phyloP scores from a whole-genome alignment of 2,329 filamentous ascomycete genomes.

The Ophiostoma perfectum region DNA sequence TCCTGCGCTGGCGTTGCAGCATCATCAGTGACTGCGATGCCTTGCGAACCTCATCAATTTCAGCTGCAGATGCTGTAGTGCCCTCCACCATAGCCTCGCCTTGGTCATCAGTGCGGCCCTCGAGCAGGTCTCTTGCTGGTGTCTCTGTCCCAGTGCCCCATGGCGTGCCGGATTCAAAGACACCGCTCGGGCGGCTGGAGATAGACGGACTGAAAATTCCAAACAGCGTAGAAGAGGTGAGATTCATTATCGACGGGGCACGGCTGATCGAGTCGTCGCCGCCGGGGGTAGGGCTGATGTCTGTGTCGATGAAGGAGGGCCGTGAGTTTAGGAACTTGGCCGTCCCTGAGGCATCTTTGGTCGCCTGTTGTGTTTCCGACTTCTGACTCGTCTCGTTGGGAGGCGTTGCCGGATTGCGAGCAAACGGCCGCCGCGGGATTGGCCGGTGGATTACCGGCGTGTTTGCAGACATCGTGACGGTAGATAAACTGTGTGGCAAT shows the following conservation, averaged over 20 bases:
- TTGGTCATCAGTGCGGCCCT: not conserved
- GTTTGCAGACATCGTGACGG: conserved; percentile 18
- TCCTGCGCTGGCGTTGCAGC: conserved; percentile 23
- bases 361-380: not conserved
- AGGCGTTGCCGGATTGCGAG: conserved; percentile 44
- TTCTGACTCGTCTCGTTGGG: conserved; percentile 28
- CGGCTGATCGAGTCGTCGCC: conserved; percentile 49
- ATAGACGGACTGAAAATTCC: conserved; percentile 75
- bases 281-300: conserved; percentile 28
- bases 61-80: conserved; percentile 10
- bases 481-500: too few relatives aligned
- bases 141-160: conserved; percentile 75
- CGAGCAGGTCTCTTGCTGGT: conserved; percentile 38
- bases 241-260: conserved; percentile 73
- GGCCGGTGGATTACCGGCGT: conserved; percentile 54
- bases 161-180: conserved; percentile 56
- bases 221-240: conserved; percentile 82
- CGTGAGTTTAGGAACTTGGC: conserved; percentile 20
- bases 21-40: conserved; percentile 25
- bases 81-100: not conserved
- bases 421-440: conserved; percentile 66
- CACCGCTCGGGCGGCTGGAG: conserved; percentile 20
- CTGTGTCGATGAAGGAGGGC: conserved; percentile 7
- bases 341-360: not conserved
- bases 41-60: conserved; percentile 24